Percentiles rank a stretch among this genome's conserved stretches.
phyloP scores from a whole-genome alignment of 768 basidiomycete genomes.

The Lepiota venenata region DNA sequence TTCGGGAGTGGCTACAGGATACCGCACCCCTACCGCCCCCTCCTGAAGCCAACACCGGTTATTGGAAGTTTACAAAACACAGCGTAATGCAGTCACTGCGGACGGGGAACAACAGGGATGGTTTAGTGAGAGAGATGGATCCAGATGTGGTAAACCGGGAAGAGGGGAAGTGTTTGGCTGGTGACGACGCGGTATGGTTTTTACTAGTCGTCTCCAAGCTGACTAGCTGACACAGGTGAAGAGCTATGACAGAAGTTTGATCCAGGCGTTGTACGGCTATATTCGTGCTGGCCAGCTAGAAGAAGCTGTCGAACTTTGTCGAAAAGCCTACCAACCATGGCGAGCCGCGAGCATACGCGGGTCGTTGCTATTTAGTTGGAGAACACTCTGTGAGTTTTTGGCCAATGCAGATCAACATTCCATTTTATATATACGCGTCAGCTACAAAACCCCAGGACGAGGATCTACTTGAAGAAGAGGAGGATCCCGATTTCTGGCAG shows the following conservation, averaged over 20 bases:
- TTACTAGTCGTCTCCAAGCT: not conserved
- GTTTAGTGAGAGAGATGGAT: conserved; percentile 67
- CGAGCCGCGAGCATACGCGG: conserved; percentile 88
- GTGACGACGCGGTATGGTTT: conserved; percentile 70
- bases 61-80: conserved; percentile 82
- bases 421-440: conserved; percentile 12
- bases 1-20: conserved; percentile 88
- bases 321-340: conserved; percentile 87
- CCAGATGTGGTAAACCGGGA: conserved; percentile 72
- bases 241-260: conserved; percentile 78
- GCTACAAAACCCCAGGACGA: conserved; percentile 41
- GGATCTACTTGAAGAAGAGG: conserved; percentile 47
- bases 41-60: conserved; percentile 76
- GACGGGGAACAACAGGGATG: conserved; percentile 44
- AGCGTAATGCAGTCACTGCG: conserved; percentile 62
- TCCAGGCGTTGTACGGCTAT: conserved; percentile 76
- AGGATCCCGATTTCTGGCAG: conserved; percentile 51
- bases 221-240: conserved; percentile 22
- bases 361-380: conserved; percentile 74
- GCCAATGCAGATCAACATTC: not conserved
- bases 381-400: conserved; percentile 55
- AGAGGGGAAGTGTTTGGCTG: conserved; percentile 57
- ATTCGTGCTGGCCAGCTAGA: conserved; percentile 84
- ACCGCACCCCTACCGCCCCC: conserved; percentile 56
- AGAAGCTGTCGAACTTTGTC: conserved; percentile 79